Evolutionary conservation across 108 stramenopile genomes (phyloP), one percentile per base, ranked within the genome.

Genomic region (Pseudonitzschia pungens): DNA sequence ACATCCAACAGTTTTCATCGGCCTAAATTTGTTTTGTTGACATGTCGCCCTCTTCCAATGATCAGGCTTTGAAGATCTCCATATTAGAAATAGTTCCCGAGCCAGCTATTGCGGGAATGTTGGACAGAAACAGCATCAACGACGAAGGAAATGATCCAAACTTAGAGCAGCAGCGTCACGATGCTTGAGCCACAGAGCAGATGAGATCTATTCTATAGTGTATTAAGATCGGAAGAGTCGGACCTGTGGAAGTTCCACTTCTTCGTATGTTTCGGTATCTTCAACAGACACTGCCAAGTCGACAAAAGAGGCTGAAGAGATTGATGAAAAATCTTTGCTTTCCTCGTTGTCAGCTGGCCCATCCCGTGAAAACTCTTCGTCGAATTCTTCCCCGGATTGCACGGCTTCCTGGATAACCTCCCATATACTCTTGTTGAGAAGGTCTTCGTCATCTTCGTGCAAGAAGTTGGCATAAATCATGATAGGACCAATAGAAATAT

Each of bases 401-500:
- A 92, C 57, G 14, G 92, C 85, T 69, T 85, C 85, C 69, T 81
- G 70, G 12, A 91, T 72, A 18, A 85, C 59, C 18, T 87, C 72
- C 80, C 86, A 76, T 48, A 96, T 29, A 20, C 81, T 69, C 45
- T 80, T 81, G 50, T 83, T 74, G 42, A 94, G 68, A 18, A 91
- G 14, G 16, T 90, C 85, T 15, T 81, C 80, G 64, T 96, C 92
- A 28, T 87, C 81, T 69, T 87, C 85, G 52, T 92, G 87, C 14
- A 96, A 74, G 68, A 92, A 96, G 65, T 87, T 90, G 7, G 92
- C 92, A 69, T 92, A 96, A 24, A 96, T 83, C 86, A 96, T 80
- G 68, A 81, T 90, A 0, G 85, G 83, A 9, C 92, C 95, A 48
- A 74, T 84, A 0, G 89, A 87, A 18, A 96, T 56, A 32, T 77